These are phyloP conservation scores for Graphilbum sp. DNA, from an alignment of 2,329 filamentous ascomycete genomes.

Conservation along the genomic window DNA sequence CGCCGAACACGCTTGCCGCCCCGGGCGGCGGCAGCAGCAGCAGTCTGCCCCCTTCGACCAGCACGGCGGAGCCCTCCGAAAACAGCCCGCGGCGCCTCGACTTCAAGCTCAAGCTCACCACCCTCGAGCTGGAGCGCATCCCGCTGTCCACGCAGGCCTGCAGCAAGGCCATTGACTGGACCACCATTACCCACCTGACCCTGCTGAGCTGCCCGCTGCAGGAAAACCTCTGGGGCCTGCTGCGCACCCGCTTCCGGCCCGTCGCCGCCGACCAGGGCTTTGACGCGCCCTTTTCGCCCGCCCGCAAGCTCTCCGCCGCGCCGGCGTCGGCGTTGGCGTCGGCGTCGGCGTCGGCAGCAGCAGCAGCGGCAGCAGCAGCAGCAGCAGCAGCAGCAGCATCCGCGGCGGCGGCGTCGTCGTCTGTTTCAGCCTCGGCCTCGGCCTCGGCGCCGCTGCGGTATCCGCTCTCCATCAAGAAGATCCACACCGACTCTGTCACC, in stretches of 20 bases:
- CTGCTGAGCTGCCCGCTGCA: slow-evolving; percentile 58
- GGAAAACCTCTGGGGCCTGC: slow-evolving; percentile 57
- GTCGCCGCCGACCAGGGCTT: slow-evolving; percentile 12
- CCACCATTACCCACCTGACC: slow-evolving; percentile 51
- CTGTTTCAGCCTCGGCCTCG: neutral
- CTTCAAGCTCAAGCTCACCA: slow-evolving; percentile 46
- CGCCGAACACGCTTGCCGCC: neutral
- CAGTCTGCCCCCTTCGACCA: no score
- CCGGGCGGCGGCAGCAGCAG: no score
- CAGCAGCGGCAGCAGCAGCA: no score
- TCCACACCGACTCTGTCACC: slow-evolving; percentile 61
- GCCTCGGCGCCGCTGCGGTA: slow-evolving; percentile 23
- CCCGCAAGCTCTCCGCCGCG: no score
- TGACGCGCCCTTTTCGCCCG: slow-evolving; percentile 10
- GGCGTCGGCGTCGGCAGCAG: neutral
- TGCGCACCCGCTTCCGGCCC: slow-evolving; percentile 42
- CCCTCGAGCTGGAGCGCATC: slow-evolving; percentile 59
- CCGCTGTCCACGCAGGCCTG: slow-evolving; percentile 57
- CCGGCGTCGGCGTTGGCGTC: no score
- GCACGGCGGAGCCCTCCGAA: no score
- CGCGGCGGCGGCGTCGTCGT: no score
- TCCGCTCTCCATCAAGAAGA: slow-evolving; percentile 49
- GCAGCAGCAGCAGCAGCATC: neutral
- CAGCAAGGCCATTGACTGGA: slow-evolving; percentile 59
- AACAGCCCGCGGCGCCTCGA: no score